Base-by-base conservation (phyloP, 768 basidiomycete genomes). In the Coprinopsis cinerea region DNA sequence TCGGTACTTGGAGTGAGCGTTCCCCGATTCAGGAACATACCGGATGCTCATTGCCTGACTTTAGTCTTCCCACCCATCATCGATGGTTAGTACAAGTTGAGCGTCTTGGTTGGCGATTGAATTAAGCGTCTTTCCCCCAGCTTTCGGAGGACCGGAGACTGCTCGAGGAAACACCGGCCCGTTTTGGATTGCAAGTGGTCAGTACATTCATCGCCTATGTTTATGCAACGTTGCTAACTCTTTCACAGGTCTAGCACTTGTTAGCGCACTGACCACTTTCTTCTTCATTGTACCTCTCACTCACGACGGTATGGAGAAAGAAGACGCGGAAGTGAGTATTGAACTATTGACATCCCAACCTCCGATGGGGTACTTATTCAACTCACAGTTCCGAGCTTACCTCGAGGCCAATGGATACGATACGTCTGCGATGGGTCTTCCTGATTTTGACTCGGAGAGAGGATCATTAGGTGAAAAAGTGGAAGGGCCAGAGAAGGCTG, bases 121-220 rank as follows among this genome's bases (percentile, higher is more conserved):
- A 42, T 59, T 24, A 54, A 53, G 32, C 26, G 25, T n/a, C 14
- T 18, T n/a, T 20, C 43, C n/a, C 55, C 15, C 53, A 81, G 85
- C 75, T 18, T 89, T 89, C 53, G 83, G 82, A 52, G 83, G 83
- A 4, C 7, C 73, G 1, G 55, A 45, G 11, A 66, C 77, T 22
- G 62, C 67, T 30, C 74, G 69, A 53, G 86, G 83, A 44, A 83
- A 86, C 61, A 92, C 91, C 0, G 89, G 90, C 17, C 89, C 89
- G 13, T 92, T 92, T 77, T 91, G 85, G 87, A 64, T 92, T 54
- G 90, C 76, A n/a, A 88, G 86, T 56, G 85, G 83, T 73, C 56
- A 18, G 69, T 59, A 10, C 14, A 28, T 17, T 15, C 20, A 26
- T 47, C 15, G 43, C 6, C 23, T 41, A 13, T 6, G 1, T 46